Conservation (phyloP, 2,329 filamentous ascomycete genomes). For the Fusarium nelsonii region DNA sequence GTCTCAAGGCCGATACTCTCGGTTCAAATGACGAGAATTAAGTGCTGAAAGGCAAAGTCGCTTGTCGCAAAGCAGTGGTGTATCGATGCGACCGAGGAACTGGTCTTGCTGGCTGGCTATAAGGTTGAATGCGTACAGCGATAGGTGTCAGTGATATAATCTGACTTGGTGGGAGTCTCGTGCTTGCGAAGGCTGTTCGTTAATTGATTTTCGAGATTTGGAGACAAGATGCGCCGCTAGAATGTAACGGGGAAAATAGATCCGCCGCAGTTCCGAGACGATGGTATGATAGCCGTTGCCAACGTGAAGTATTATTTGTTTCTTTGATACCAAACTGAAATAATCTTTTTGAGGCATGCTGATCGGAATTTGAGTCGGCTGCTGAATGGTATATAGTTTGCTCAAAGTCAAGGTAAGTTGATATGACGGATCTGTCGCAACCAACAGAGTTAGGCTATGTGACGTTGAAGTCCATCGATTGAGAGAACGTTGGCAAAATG, state of each 20-base stretch:
- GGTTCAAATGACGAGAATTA: neutral
- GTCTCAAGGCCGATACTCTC: neutral
- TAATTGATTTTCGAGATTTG: constrained; percentile 26
- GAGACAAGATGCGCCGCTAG: constrained; percentile 18
- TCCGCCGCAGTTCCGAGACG: constrained; percentile 43
- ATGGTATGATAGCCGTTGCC: neutral
- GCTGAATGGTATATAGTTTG: neutral
- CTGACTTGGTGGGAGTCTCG: neutral
- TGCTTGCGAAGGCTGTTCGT: neutral
- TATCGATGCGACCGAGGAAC: neutral
- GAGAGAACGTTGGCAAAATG: too few relatives aligned
- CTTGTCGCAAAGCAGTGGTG: neutral
- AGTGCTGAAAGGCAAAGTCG: neutral
- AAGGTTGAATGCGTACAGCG: constrained; percentile 1
- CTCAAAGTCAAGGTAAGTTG: neutral
- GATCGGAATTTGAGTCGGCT: neutral
- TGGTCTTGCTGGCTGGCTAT: constrained; percentile 5
- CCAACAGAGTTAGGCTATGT: too few relatives aligned
- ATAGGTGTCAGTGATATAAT: constrained; percentile 4
- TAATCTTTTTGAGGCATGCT: too few relatives aligned
- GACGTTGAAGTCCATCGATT: too few relatives aligned
- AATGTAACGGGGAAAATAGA: constrained; percentile 45
- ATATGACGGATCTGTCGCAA: too few relatives aligned
- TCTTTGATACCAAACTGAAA: neutral
- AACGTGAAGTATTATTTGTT: neutral